Evolutionary conservation across 768 basidiomycete genomes (phyloP), one percentile per base, ranked within the genome.

Genomic region (Nidularia pulvinata): DNA sequence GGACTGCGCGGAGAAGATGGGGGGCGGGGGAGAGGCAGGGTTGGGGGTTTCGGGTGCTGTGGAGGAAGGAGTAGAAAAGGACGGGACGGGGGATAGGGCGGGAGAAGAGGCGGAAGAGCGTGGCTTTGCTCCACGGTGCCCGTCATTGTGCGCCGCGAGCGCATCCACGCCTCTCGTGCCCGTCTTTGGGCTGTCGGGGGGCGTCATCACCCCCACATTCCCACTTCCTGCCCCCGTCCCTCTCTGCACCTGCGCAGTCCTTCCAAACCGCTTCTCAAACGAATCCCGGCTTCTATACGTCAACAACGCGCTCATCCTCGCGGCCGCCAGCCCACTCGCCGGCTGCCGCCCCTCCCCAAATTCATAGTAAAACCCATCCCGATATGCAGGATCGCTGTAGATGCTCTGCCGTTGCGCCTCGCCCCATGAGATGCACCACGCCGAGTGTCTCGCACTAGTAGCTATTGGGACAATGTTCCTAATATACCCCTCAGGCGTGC

Each of bases 361-460:
- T 25, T 25, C 25, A 25, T 25, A 25, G 25, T 98, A 99, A 67
- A 89, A 96, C 0, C 96, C 96, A 58, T 91, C 88, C 45, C 83
- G 72, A 67, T 96, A 99, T 10, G 73, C 74, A 0, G 96, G 96
- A 63, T 99, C 96, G 58, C 89, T 91, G 78, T 95, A 99, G 63
- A 99, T 97, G 67, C 89, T 90, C 67, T 98, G 96, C 0, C 96
- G 83, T 65, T 99, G 96, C 0, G 95, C 91, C 68, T 98, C 96
- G 10, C 95, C 95, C 96, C 96, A 99, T 65, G 88, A 90, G 69
- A 99, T 99, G 69, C 96, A 97, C 97, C 97, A 99, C 0, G 96
- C 96, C 2, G 93, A 95, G 72, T 98, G 96, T 1, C 93, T 82
- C 0, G 95, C 91, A n/a, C 92, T 94, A 1, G 95, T 98, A 1